Percentiles rank a stretch among this genome's conserved stretches.
phyloP scores from a whole-genome alignment of 495 filamentous ascomycete genomes.

The Podospora australis region DNA sequence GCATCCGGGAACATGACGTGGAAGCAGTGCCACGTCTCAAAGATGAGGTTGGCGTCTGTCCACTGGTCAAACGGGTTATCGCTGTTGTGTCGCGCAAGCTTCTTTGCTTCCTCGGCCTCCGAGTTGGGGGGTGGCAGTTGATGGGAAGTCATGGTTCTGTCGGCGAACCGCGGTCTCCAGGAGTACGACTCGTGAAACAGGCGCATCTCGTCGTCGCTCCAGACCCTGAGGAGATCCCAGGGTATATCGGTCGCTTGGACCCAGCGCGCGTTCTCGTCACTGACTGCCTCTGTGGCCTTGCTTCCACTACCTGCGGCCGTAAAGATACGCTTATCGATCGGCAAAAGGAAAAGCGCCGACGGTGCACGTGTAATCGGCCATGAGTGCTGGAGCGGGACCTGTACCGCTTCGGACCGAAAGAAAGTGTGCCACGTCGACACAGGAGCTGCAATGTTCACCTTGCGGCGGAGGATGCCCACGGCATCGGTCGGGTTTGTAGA shows the following conservation, averaged over 20 bases:
- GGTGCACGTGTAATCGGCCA: no score
- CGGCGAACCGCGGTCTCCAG: neutral
- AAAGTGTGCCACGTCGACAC: no score
- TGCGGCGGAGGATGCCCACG: no score
- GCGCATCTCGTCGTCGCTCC: neutral
- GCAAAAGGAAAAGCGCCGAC: no score
- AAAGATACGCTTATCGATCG: neutral
- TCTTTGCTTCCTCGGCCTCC: no score
- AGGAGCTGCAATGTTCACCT: no score
- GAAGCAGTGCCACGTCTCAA: neutral
- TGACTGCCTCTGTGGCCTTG: neutral
- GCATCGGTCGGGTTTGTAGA: no score
- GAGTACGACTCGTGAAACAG: neutral
- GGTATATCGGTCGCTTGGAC: neutral
- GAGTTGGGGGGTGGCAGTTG: neutral
- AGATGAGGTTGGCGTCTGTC: neutral
- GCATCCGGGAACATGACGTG: neutral
- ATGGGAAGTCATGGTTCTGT: neutral
- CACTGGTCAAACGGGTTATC: neutral
- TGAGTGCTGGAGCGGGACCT: no score
- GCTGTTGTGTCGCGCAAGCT: no score
- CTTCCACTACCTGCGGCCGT: neutral
- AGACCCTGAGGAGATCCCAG: neutral
- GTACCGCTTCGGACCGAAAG: no score
- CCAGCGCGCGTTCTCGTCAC: neutral